Evolutionary conservation across 2,329 filamentous ascomycete genomes (phyloP), one percentile per base, ranked within the genome.

Genomic region (Fusarium stilboides): DNA sequence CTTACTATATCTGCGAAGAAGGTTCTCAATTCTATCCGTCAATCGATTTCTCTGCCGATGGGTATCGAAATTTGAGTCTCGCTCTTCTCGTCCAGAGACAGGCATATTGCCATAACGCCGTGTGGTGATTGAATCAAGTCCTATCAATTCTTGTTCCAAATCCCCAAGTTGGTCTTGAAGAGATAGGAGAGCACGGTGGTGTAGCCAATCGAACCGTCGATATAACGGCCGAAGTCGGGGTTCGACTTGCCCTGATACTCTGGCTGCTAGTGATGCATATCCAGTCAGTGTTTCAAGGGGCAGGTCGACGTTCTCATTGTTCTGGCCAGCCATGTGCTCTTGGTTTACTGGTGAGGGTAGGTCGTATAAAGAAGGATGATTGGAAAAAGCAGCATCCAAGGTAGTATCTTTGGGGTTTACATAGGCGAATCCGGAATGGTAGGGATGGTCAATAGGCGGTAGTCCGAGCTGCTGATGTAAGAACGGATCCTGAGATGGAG

Each of bases 111-210:
- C 62, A n/a, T 82, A 73, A 1, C 81, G 79, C 5, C 83, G 77
- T 0, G 87, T 87, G 70, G 89, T 87, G 2, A 81, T 79, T 20
- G 80, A 81, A 74, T 97, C 94, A 1, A 96, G 80, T 0, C 84
- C 83, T 19, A 88, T 87, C 1, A 98, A 85, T 59, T 94, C 89
- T 73, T 94, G 90, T 78, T 97, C 94, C 37, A 97, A 83, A 72
- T 95, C 91, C 31, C 86, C 85, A 19, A 97, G 88, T 77, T 97
- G 93, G 75, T 97, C 94, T 78, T 97, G 94, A 17, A 97, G 84
- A 66, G 96, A 90, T 1, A 97, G 83, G 4, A 98, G 82, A 4
- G 97, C 81, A 4, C 94, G 90, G 76, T 97, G 94, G 73, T 96
- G 94, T 19, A 97, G 81, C 13, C 88, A 86, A 76, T 93, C 91